Evolutionary conservation across 352 stramenopile genomes (phyloP), one percentile per base, ranked within the genome.

Genomic region (Thraustochytrium sp.): DNA sequence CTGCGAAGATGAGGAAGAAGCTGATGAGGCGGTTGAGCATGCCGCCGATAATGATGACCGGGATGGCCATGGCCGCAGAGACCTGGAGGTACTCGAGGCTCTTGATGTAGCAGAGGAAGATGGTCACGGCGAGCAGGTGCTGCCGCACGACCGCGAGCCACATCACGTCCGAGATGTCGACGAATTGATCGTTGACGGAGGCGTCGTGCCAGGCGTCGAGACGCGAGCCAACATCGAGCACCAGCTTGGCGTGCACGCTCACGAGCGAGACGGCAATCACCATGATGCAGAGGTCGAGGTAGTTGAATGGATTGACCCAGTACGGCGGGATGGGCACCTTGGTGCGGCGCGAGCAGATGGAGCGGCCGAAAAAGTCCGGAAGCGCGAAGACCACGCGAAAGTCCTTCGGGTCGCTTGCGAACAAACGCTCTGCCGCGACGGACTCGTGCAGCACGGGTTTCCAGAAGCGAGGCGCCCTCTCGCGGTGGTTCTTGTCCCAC

Each of bases 101-200:
- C 51, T 84, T 84, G 55, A 84, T 84, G 75, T 84, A 84, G 49
- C 75, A 84, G 23, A 84, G 61, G 26, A 84, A 78, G 34, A 84
- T 38, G 5, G 34, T 26, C 21, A 56, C 29, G 29, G 75, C 75
- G n/a, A 84, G 75, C 29, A 84, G 2, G 75, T 84, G 61, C 51
- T 84, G 75, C 4, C 75, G 55, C 31, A 80, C 29, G 21, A 26
- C 18, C 21, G 75, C 75, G 49, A 46, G 26, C 51, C 55, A 59
- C 23, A 84, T 29, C 5, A 84, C 21, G 16, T 84, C 31, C 5
- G 75, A 59, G 38, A 83, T 62, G 49, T 84, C 75, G 8, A 84
- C 36, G 34, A 61, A 84, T 8, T 76, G 21, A 16, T 84, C 56
- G 23, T 9, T 23, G 16, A 21, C n/a, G 18, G 29, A 48, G 9